phyloP scores from a whole-genome alignment of 2,329 filamentous ascomycete genomes.

The Apiospora kogelbergensis region DNA sequence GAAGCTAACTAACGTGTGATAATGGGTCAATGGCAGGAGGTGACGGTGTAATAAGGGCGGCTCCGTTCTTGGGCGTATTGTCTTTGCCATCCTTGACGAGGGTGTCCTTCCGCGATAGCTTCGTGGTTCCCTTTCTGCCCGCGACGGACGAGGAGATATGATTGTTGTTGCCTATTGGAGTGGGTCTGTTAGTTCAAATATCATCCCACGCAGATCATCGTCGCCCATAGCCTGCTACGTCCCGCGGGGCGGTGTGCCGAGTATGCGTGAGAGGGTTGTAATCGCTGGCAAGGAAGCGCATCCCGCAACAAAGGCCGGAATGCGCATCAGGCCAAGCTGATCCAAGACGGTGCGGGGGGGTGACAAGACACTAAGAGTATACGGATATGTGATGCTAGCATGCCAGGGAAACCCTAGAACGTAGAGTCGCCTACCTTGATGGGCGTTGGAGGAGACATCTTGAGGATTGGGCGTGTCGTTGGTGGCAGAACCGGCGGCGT shows the following conservation, averaged over 20 bases:
- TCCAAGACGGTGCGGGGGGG: not conserved
- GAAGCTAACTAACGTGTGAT: slow-evolving; percentile 56
- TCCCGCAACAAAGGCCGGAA: not conserved
- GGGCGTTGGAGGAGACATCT: not conserved
- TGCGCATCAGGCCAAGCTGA: not conserved
- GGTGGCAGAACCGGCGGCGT: not conserved
- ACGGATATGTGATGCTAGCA: not conserved
- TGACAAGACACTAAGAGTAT: not conserved
- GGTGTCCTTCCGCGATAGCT: slow-evolving; percentile 25
- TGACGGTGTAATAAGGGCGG: slow-evolving; percentile 14
- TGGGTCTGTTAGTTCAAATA: not conserved
- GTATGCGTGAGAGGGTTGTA: not conserved
- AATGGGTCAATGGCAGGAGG: slow-evolving; percentile 61
- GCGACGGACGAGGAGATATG: slow-evolving; percentile 16
- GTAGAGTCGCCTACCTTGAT: not conserved
- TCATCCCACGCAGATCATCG: not conserved
- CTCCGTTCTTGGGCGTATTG: slow-evolving; percentile 18
- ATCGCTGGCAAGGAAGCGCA: not conserved
- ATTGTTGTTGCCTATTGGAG: slow-evolving; percentile 23
- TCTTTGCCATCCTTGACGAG: slow-evolving; percentile 25
- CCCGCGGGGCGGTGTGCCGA: not conserved
- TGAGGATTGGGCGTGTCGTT: not conserved
- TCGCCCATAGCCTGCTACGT: not conserved
- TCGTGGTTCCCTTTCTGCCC: slow-evolving; percentile 24
- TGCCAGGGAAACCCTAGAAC: not conserved